Base-by-base conservation (phyloP, 1,139 yeast genomes). In the Hansenula anomala region DNA sequence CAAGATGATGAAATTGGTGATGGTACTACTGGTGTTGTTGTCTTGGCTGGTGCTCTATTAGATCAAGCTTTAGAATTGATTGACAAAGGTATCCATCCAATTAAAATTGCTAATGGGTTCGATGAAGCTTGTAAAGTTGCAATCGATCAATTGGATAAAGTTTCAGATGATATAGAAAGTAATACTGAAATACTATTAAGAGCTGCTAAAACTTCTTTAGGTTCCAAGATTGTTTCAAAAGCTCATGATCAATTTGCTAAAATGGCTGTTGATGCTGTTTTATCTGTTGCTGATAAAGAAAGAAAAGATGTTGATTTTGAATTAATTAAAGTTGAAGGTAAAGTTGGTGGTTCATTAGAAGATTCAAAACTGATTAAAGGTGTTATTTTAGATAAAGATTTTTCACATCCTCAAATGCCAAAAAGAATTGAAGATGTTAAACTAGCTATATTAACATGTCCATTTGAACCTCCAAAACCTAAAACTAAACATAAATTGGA, bases 1-100 rank as follows among this genome's bases (percentile, higher is more conserved):
- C 99, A 94, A 68, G 99, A 94, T 63, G 97, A 92, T 58, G 98
- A 94, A 66, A 89, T 94, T 56, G 99, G 99, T 41, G 99, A 94
- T 60, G 99, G 99, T 58, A 94, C 99, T 30, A 94, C 99, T 4
- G 98, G 98, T 56, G 99, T 94, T 26, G 98, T 92, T 42, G 97
- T 94, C 1, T 69, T 94, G 38, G 97, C 98, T 2, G 87, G 96
- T 52, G 95, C 97, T 2, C 70, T 94, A 49, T 71, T 94, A 44
- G 98, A 92, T 60, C 96, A 92, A 66, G 97, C 98, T 2, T 67
- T 85, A 42, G 97, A 89, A 59, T 75, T 94, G 52, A 88, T 94
- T 52, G 97, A 92, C 56, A 88, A 87, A 67, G 98, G 97, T 39
- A 90, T 94, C 46, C 98, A 94, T 58, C 98, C 98, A 40, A 88